These are phyloP conservation scores for Xylariaceae sp. DNA, from an alignment of 2,329 filamentous ascomycete species.

Conservation along the genomic window DNA sequence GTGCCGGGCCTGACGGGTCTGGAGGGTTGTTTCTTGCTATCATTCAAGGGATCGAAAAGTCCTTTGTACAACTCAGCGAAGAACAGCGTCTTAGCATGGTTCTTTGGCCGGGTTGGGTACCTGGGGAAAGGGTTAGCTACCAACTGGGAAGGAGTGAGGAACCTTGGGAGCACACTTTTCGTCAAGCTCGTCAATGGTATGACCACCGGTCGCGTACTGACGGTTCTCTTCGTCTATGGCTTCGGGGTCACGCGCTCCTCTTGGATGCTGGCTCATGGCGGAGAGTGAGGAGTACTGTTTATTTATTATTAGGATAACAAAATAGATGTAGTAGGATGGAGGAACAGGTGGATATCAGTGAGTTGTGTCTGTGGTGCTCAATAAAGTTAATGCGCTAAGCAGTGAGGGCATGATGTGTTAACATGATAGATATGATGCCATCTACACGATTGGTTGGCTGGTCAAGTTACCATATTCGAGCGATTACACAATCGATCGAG, in stretches of 20 bases:
- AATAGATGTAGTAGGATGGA: too few relatives aligned
- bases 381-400: too few relatives aligned
- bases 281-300: too few relatives aligned
- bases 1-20: constrained; percentile 63
- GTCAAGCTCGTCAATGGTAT: constrained; percentile 51
- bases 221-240: constrained; percentile 57
- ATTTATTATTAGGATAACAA: too few relatives aligned
- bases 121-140: constrained; percentile 49
- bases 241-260: constrained; percentile 43
- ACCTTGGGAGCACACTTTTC: constrained; percentile 49
- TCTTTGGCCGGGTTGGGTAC: constrained; percentile 82
- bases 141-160: not conserved
- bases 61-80: constrained; percentile 80
- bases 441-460: too few relatives aligned
- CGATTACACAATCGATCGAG: too few relatives aligned
- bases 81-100: constrained; percentile 76
- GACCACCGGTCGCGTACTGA: constrained; percentile 53
- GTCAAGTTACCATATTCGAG: too few relatives aligned
- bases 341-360: too few relatives aligned
- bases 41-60: constrained; percentile 80
- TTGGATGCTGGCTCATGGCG: constrained; percentile 44
- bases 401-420: too few relatives aligned
- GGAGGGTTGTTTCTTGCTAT: constrained; percentile 78
- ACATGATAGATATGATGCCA: too few relatives aligned
- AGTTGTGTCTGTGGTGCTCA: too few relatives aligned